phyloP scores from a whole-genome alignment of 1,139 yeast species.

The Yarrowia galli region DNA sequence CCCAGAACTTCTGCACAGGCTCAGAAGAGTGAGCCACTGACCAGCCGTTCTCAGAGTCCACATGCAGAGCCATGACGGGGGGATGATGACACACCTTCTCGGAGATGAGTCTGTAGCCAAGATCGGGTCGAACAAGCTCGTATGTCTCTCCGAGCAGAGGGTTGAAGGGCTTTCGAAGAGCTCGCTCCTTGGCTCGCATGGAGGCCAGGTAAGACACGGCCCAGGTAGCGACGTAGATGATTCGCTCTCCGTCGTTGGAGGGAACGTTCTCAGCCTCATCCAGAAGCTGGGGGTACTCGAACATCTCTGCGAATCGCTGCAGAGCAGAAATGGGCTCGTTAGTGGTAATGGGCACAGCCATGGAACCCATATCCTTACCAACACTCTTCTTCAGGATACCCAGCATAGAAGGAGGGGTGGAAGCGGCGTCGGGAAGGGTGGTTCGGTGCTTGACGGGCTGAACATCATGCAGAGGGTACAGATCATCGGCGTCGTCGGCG shows the following conservation, averaged over 20 bases:
- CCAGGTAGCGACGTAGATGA: slow-evolving; percentile 75
- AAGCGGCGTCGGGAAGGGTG: slow-evolving; percentile 66
- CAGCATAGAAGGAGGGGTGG: slow-evolving; percentile 81
- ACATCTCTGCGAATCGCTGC: slow-evolving; percentile 77
- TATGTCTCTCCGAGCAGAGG: slow-evolving; percentile 80
- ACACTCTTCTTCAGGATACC: slow-evolving; percentile 85
- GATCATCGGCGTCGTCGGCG: slow-evolving; percentile 44
- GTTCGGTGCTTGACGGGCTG: slow-evolving; percentile 60
- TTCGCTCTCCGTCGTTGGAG: slow-evolving; percentile 61
- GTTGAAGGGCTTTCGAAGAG: slow-evolving; percentile 87
- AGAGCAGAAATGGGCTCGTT: slow-evolving; percentile 89
- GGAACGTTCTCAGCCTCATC: slow-evolving; percentile 62
- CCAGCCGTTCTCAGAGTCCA: slow-evolving; percentile 73
- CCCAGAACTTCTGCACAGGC: slow-evolving; percentile 94
- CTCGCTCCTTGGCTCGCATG: slow-evolving; percentile 75
- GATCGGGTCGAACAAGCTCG: slow-evolving; percentile 81
- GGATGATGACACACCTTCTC: slow-evolving; percentile 89
- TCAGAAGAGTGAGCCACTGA: slow-evolving; percentile 73
- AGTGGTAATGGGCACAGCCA: slow-evolving; percentile 93
- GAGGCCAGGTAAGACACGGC: slow-evolving; percentile 78
- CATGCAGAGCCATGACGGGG: slow-evolving; percentile 78
- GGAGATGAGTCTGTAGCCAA: slow-evolving; percentile 69
- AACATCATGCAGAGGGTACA: slow-evolving; percentile 69
- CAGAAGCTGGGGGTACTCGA: slow-evolving; percentile 76
- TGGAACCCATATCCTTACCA: slow-evolving; percentile 85